Base-by-base conservation (phyloP, 371 early-diverging fungal genomes). In the Funneliformis caledonium region DNA sequence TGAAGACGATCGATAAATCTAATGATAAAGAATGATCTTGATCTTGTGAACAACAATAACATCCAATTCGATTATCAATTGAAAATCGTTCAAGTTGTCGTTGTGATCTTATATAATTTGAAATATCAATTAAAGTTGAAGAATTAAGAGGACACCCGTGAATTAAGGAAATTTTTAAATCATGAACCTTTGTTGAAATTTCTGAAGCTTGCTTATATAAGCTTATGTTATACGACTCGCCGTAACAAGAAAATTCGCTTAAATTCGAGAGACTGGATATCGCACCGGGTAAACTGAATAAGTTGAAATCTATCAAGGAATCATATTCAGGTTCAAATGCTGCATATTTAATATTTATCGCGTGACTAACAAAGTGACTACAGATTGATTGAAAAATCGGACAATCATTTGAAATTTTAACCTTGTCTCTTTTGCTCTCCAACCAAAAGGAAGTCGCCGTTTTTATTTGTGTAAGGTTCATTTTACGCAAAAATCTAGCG, bases 31-130 rank as follows among this genome's bases (percentile, higher is more conserved):
- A 68, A 42, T 31, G 68, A 68, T 68, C 68, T 16, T 31, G 68
- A 68, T 68, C 68, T 16, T 43, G 68, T n/a, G 68, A 19, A 19
- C 68, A 16, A 68, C 68, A 68, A 42, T 68, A 12, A 68, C 68
- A 9, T 42, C 68, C 33, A 19, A 42, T 68, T 19, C 43, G 19
- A 31, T 68, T 68, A 6, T 14, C 43, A 9, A 68, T 19, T 16
- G 42, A 42, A 43, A 68, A 68, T 12, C 42, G 42, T 68, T 68
- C 12, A 42, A 68, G 42, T 42, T 33, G 43, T 43, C 10, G 7
- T 68, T 68, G 68, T 19, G 68, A 68, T 9, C 19, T 42, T 68
- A 68, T 43, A 68, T 19, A 43, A 16, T 42, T 68, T 5, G 42
- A 42, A 3, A 68, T 2, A n/a, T 68, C 42, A 43, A 12, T 68